Conservation (phyloP, 2,329 filamentous ascomycete species). For the Teratosphaeria viscida region DNA sequence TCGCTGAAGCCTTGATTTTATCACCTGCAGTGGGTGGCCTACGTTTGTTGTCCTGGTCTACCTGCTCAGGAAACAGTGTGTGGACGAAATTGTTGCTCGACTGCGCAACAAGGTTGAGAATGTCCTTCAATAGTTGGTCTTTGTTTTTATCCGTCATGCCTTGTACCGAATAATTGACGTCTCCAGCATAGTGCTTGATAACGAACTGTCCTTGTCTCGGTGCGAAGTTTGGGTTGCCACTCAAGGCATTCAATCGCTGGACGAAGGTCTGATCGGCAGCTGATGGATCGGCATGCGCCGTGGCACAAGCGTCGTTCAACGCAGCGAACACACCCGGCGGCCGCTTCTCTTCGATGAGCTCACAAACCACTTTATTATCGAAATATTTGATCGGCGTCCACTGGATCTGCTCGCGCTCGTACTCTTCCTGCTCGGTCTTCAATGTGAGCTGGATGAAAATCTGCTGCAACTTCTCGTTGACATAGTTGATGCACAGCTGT, state of each 20-base stretch:
- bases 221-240: slow-evolving; percentile 76
- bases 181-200: slow-evolving; percentile 96
- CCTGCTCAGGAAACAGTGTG: slow-evolving; percentile 78
- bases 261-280: slow-evolving; percentile 95
- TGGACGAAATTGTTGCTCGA: slow-evolving; percentile 83
- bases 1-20: slow-evolving; percentile 89
- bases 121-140: slow-evolving; percentile 87
- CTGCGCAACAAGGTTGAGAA: slow-evolving; percentile 74
- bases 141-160: slow-evolving; percentile 99
- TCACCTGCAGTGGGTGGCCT: slow-evolving; percentile 91
- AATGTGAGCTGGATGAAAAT: slow-evolving; percentile 97
- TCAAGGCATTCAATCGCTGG: slow-evolving; percentile 81
- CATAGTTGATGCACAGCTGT: slow-evolving; percentile 98
- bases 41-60: slow-evolving; percentile 91
- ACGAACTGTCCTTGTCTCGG: slow-evolving; percentile 93
- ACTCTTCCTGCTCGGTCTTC: slow-evolving; percentile 96
- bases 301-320: slow-evolving; percentile 94
- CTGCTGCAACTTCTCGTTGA: slow-evolving; percentile 97
- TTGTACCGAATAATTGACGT: slow-evolving; percentile 86
- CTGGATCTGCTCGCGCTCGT: slow-evolving; percentile 87
- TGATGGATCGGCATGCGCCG: slow-evolving; percentile 88
- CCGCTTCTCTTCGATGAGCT: slow-evolving; percentile 83
- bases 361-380: slow-evolving; percentile 98
- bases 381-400: slow-evolving; percentile 99
- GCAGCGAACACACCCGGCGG: slow-evolving; percentile 91